Evolutionary conservation across 1,284 basidiomycete genomes (phyloP), one percentile per base, ranked within the genome.

Genomic region (Agaricales sp.): DNA sequence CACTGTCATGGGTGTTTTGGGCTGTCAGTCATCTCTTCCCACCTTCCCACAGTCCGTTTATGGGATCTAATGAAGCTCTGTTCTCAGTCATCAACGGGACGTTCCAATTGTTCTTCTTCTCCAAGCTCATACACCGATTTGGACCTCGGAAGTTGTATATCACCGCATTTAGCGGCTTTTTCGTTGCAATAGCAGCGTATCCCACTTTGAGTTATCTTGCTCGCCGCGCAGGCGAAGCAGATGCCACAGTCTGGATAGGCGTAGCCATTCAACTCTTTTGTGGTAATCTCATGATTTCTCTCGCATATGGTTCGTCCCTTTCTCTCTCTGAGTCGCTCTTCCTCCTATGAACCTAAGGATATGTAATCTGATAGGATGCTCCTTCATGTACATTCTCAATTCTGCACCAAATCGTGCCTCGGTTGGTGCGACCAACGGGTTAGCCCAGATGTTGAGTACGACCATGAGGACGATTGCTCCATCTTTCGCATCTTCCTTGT

Each of bases 141-240:
- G 49, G 49, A 4, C 41, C 45, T 4, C 45, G 45, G 24, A 49
- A 21, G 19, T 35, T 37, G 26, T 50, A 50, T 25, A 46, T 37
- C 14, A 46, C 21, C 46, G 52, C 41, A 56, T 61, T 18, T 58
- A 30, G 26, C 14, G 26, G 26, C 14, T 14, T 30, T 14, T 30
- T 30, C 14, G 26, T 30, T 30, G 26, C 26, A 14, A 30, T 30
- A 30, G 26, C 26, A 14, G 6, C 26, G 14, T 30, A 30, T 30
- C 26, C 26, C 14, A 30, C 26, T 14, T 14, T 30, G 6, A 30
- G 26, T 30, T 30, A 30, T 30, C 14, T 30, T 30, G 26, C 26
- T 30, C 26, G 14, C 6, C 26, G 26, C 14, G 26, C 6, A 30
- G 26, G 26, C 26, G 14, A 14, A 30, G 26, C 14, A 6, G 26